Evolutionary conservation across 495 filamentous ascomycete species (phyloP).

Genomic region (Aspergillus nidulans): DNA sequence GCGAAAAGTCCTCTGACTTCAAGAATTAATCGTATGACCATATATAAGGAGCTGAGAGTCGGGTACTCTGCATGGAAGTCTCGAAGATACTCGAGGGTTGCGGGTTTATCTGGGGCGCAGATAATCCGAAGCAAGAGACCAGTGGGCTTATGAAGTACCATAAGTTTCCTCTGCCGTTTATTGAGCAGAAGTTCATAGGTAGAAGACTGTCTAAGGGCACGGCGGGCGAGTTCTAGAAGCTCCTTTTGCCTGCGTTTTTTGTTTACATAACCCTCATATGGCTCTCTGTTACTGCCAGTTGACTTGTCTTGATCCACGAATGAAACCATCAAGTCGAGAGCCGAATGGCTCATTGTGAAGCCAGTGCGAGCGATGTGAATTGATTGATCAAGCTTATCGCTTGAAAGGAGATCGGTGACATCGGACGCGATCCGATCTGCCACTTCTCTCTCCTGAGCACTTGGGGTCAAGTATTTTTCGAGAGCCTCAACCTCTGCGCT

Average conservation of each 20-base stretch:
- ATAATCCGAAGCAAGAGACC: constrained; percentile 48
- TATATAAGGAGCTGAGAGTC: constrained; percentile 45
- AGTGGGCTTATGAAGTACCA: constrained; percentile 36
- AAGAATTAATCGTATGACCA: constrained; percentile 43
- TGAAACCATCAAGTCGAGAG: constrained; percentile 42
- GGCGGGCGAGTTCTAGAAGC: constrained; percentile 22
- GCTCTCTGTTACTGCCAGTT: constrained; percentile 20
- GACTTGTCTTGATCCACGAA: constrained; percentile 23
- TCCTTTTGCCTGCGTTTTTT: constrained; percentile 20
- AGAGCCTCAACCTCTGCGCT: constrained; percentile 45
- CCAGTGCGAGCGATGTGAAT: constrained; percentile 45
- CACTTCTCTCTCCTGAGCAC: constrained; percentile 25
- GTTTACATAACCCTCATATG: constrained; percentile 29
- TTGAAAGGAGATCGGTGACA: constrained; percentile 12
- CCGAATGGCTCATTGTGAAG: constrained; percentile 47
- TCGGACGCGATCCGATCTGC: constrained; percentile 26
- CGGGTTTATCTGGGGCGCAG: constrained; percentile 28
- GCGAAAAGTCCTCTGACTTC: constrained; percentile 45
- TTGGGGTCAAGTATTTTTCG: constrained; percentile 39
- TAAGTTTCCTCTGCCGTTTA: constrained; percentile 16
- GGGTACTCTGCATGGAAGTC: constrained; percentile 48
- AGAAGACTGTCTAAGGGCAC: constrained; percentile 14
- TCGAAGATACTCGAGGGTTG: constrained; percentile 35
- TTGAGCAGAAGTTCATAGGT: constrained; percentile 14
- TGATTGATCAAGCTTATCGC: constrained; percentile 13